Conservation (phyloP, 1,284 basidiomycete species). For the Tremellales sp. region DNA sequence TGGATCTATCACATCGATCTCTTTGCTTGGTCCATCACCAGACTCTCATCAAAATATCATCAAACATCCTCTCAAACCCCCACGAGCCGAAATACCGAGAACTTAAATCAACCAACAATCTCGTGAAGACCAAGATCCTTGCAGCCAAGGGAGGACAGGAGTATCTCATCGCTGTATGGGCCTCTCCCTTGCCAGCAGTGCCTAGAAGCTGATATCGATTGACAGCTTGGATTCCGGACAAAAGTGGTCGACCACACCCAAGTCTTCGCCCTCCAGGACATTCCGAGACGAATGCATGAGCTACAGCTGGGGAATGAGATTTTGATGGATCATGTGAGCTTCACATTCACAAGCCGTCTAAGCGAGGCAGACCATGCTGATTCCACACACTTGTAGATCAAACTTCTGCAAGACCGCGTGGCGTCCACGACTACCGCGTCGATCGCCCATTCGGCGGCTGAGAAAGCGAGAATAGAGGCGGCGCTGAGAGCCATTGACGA, state of each 20-base stretch:
- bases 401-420: conserved; percentile 20
- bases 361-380: neutral
- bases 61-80: conserved; percentile 33
- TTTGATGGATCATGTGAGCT: conserved; percentile 35
- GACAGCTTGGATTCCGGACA: conserved; percentile 44
- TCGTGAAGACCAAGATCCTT: conserved; percentile 40
- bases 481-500: conserved; percentile 40
- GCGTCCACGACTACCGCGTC: conserved; percentile 7
- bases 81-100: conserved; percentile 38
- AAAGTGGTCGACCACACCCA: conserved; percentile 32
- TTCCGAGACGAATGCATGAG: conserved; percentile 32
- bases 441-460: conserved; percentile 22
- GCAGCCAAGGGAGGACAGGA: conserved; percentile 39
- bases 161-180: conserved; percentile 41
- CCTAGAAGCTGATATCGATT: neutral
- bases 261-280: conserved; percentile 30
- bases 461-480: conserved; percentile 30
- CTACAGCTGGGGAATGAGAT: conserved; percentile 32
- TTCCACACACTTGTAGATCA: conserved; percentile 15
- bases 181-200: neutral
- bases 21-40: conserved; percentile 11
- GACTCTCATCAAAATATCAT: conserved; percentile 44
- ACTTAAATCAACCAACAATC: conserved; percentile 33
- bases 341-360: conserved; percentile 18
- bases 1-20: neutral